A percentile compares a stretch with the other conserved stretches of the same genome.
Evolutionary conservation across 331 rosid genomes (phyloP).

Genomic region (Malus hybrid): DNA sequence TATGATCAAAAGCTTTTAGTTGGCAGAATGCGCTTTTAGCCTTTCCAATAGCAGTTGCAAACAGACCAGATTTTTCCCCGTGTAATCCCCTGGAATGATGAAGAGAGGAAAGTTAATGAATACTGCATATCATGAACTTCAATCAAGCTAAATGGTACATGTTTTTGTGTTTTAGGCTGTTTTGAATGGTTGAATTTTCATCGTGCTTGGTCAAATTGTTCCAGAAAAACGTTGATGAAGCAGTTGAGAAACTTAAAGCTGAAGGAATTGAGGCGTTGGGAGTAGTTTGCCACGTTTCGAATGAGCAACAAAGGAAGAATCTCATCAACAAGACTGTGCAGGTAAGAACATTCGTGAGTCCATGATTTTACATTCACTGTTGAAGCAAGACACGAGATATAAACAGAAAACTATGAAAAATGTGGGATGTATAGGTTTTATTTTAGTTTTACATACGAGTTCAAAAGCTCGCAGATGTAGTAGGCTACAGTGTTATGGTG

Average conservation of each 20-base stretch:
- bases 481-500: too few relatives aligned
- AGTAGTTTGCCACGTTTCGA: constrained; percentile 78
- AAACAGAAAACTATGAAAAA: too few relatives aligned
- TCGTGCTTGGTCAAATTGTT: constrained; percentile 9
- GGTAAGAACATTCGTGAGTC: constrained; percentile 28
- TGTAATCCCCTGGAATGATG: background rate
- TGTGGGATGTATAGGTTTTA: too few relatives aligned
- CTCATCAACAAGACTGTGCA: constrained; percentile 61
- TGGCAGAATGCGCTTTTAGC: too few relatives aligned
- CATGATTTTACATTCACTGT: too few relatives aligned
- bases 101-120: background rate
- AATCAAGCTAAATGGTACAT: background rate
- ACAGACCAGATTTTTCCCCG: background rate
- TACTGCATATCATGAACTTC: background rate
- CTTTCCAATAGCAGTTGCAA: background rate
- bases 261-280: constrained; percentile 65
- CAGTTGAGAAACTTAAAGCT: constrained; percentile 57
- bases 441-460: too few relatives aligned
- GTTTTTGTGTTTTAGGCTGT: background rate
- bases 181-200: background rate
- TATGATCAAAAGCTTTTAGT: background rate
- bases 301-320: constrained; percentile 66
- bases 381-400: too few relatives aligned
- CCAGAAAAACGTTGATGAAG: constrained; percentile 89
- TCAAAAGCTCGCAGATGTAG: too few relatives aligned